Conservation (phyloP, 1,139 yeast species). For the Debaryomyces udenii region DNA sequence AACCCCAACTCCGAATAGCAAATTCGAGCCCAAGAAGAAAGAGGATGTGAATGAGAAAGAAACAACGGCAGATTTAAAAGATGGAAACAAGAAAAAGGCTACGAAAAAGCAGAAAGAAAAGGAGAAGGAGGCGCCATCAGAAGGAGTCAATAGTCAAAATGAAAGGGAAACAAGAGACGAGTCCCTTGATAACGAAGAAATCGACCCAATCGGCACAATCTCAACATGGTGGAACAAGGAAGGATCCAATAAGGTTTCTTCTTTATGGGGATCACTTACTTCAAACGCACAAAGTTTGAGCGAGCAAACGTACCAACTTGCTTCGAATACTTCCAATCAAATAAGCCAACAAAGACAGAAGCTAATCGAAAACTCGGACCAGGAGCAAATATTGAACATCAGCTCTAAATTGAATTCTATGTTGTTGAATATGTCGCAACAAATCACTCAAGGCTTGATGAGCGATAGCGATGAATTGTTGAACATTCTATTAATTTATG, state of each 20-base stretch:
- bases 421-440: slow-evolving; percentile 42
- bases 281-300: slow-evolving; percentile 46
- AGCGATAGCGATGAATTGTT: slow-evolving; percentile 63
- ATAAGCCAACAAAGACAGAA: slow-evolving; percentile 46
- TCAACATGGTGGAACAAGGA: slow-evolving; percentile 82
- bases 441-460: slow-evolving; percentile 62
- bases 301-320: slow-evolving; percentile 48
- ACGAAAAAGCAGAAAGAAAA: slow-evolving; percentile 9
- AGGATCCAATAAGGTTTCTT: slow-evolving; percentile 75
- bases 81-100: slow-evolving; percentile 12
- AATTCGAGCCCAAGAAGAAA: slow-evolving; percentile 33
- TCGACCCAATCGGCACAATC: slow-evolving; percentile 70
- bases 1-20: slow-evolving; percentile 20
- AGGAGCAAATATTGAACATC: slow-evolving; percentile 34
- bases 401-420: slow-evolving; percentile 40
- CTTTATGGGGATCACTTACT: slow-evolving; percentile 63
- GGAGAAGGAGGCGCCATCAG: slow-evolving; percentile 10
- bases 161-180: slow-evolving; percentile 1
- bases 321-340: slow-evolving; percentile 47
- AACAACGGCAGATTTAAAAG: slow-evolving; percentile 1
- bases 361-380: slow-evolving; percentile 29
- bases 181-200: slow-evolving; percentile 28
- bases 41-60: slow-evolving; percentile 12
- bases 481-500: slow-evolving; percentile 66
- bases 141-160: slow-evolving; percentile 7